Evolutionary conservation across 352 stramenopile species (phyloP).

Genomic region (Peronosclerospora sorghi): DNA sequence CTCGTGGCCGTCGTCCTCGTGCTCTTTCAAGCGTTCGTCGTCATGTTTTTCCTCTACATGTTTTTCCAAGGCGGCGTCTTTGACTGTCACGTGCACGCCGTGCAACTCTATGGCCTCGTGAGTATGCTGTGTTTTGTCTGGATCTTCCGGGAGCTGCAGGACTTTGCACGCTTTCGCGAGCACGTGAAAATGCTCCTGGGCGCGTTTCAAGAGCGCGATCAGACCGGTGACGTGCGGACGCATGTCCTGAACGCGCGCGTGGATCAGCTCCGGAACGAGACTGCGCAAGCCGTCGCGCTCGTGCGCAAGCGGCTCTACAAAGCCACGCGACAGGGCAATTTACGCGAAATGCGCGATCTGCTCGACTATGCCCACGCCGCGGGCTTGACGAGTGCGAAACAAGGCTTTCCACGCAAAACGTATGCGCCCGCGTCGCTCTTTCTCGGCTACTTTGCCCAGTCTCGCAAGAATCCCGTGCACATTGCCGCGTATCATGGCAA

Average conservation of each 20-base stretch:
- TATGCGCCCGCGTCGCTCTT: slow-evolving; percentile 43
- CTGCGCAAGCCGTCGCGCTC: slow-evolving; percentile 34
- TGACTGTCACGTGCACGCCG: slow-evolving; percentile 28
- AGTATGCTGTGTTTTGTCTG: slow-evolving; percentile 44
- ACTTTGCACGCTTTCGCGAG: slow-evolving; percentile 70
- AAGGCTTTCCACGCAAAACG: slow-evolving; percentile 47
- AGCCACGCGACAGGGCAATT: slow-evolving; percentile 48
- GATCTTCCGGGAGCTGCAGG: slow-evolving; percentile 52
- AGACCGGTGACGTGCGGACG: slow-evolving; percentile 58
- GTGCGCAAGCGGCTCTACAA: slow-evolving; percentile 70
- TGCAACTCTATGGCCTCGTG: slow-evolving; percentile 45
- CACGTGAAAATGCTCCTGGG: slow-evolving; percentile 80
- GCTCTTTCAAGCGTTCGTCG: slow-evolving; percentile 38
- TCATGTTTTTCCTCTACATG: slow-evolving; percentile 74
- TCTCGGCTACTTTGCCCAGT: slow-evolving; percentile 46
- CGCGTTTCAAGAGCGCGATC: slow-evolving; percentile 71
- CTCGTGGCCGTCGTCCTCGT: slow-evolving; percentile 43
- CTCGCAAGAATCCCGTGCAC: slow-evolving; percentile 72
- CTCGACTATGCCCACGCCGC: slow-evolving; percentile 40
- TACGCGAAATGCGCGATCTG: slow-evolving; percentile 49
- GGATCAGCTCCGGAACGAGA: slow-evolving; percentile 47
- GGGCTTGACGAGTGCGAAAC: slow-evolving; percentile 20
- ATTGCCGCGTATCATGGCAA: slow-evolving; percentile 68
- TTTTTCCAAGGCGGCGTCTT: slow-evolving; percentile 73
- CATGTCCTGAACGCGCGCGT: slow-evolving; percentile 44